These are phyloP conservation scores for Leccinum fallax DNA, from an alignment of 1,284 basidiomycete species.

Conservation along the genomic window DNA sequence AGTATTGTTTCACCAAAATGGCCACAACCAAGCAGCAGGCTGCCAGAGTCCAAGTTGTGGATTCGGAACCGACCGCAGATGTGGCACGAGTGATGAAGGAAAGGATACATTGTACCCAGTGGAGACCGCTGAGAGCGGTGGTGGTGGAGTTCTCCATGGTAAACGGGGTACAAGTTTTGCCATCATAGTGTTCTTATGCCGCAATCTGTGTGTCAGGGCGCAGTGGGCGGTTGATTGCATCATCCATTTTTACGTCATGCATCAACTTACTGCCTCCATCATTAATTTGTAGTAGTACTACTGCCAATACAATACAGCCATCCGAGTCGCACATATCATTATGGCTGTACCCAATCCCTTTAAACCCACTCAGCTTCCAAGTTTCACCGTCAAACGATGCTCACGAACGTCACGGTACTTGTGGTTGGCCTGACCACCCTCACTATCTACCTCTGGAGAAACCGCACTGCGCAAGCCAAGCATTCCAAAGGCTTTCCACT, in stretches of 20 bases:
- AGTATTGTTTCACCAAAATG: neutral
- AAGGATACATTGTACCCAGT: neutral
- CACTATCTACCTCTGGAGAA: slow-evolving; percentile 12
- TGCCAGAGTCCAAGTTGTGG: neutral
- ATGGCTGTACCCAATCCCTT: neutral
- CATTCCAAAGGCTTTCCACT: slow-evolving; percentile 14
- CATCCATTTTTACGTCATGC: neutral
- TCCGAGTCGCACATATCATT: neutral
- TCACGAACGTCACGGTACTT: neutral
- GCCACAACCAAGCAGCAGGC: slow-evolving; percentile 1
- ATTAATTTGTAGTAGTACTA: neutral
- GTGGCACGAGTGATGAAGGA: neutral
- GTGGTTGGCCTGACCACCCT: neutral
- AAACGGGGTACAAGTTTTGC: neutral
- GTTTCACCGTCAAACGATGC: slow-evolving; percentile 1
- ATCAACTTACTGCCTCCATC: neutral
- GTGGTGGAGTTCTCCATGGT: neutral
- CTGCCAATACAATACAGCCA: no score
- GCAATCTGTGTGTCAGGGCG: no score
- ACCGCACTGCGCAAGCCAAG: neutral
- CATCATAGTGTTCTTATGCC: neutral
- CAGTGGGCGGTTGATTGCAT: neutral
- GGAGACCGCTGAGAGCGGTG: neutral
- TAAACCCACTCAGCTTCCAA: neutral
- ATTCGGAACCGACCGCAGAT: neutral